Conservation (phyloP, 805 yeast species). For the Monosporozyma unispora region DNA sequence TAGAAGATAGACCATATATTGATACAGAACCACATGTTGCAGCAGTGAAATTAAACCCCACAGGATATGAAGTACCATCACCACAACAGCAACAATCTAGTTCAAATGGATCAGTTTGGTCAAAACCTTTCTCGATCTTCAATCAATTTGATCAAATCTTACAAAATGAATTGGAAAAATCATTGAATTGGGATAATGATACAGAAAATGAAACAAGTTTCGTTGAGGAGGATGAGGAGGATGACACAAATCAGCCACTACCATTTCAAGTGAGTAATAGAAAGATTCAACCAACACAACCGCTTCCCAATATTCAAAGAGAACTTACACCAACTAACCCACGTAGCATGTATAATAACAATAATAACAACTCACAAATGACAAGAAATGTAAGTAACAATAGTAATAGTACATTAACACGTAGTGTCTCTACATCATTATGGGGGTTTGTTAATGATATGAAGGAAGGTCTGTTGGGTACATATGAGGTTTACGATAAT, state of each 20-base stretch:
- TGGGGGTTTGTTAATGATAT: constrained; percentile 48
- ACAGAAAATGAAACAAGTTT: not conserved
- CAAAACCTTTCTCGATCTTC: constrained; percentile 51
- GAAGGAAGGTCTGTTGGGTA: constrained; percentile 34
- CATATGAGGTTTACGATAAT: constrained; percentile 28
- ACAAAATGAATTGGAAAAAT: constrained; percentile 56
- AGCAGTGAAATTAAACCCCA: not conserved
- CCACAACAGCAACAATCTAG: constrained; percentile 1
- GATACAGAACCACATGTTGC: not conserved
- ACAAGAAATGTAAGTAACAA: not conserved
- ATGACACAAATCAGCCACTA: not conserved
- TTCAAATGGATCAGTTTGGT: constrained; percentile 30
- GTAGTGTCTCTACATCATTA: constrained; percentile 34
- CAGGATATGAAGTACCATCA: not conserved
- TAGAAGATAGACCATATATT: not conserved
- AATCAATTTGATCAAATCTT: constrained; percentile 62
- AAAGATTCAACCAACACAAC: constrained; percentile 2
- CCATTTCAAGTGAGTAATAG: not conserved
- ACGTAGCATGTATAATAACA: constrained; percentile 1
- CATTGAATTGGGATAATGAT: constrained; percentile 30
- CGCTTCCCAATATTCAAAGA: not conserved
- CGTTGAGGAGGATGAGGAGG: not conserved
- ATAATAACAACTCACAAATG: too few species aligned
- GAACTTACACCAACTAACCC: not conserved
- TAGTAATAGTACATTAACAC: not conserved